phyloP scores from a whole-genome alignment of 2,329 filamentous ascomycete species.

The Diatrype stigma region DNA sequence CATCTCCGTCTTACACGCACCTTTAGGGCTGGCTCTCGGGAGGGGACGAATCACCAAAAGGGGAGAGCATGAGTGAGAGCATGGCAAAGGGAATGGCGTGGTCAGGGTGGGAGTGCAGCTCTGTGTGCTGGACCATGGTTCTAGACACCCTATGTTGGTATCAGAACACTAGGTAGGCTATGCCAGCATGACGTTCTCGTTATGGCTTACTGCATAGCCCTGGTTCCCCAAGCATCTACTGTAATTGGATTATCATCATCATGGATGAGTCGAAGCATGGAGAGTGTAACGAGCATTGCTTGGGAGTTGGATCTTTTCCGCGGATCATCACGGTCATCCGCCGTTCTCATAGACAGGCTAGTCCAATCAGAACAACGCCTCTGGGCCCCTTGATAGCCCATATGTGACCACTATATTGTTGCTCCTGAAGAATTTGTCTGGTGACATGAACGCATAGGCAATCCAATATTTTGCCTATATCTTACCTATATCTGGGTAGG shows the following conservation, averaged over 20 bases:
- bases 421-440: neutral
- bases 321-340: neutral
- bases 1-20: neutral
- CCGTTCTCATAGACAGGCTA: neutral
- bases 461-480: neutral
- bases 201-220: neutral
- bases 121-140: neutral
- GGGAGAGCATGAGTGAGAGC: neutral
- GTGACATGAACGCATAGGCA: too few relatives aligned
- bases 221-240: neutral
- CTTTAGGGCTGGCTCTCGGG: neutral
- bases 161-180: neutral
- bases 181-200: neutral
- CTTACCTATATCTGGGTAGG: neutral
- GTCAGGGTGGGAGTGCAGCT: neutral
- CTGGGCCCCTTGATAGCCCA: neutral
- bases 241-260: neutral
- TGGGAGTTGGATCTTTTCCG: neutral
- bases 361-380: neutral
- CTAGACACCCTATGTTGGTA: neutral
- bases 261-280: neutral
- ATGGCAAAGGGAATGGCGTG: neutral
- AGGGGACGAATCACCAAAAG: neutral
- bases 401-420: neutral
- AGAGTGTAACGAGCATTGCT: neutral